Percentiles rank a stretch among this genome's conserved stretches.
Conservation (phyloP, 164 flowering plant genomes). For the Chimonanthus salicifolius region DNA sequence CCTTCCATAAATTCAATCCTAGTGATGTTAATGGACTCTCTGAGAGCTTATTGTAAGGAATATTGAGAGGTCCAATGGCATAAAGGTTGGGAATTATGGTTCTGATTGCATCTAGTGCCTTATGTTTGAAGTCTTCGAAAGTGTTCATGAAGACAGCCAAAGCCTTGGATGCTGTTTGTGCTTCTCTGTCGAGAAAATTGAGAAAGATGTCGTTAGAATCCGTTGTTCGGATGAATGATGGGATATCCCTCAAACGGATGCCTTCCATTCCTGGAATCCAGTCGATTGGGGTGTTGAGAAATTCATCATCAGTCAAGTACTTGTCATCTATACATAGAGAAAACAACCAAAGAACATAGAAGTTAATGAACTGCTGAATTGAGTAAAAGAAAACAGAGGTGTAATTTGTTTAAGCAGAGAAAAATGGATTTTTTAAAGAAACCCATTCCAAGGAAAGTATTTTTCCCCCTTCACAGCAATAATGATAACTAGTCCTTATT, state of each 20-base stretch:
- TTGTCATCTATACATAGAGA: not conserved
- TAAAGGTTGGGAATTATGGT: constrained; percentile 1
- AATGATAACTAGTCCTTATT: too few species aligned
- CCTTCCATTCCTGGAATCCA: constrained; percentile 11
- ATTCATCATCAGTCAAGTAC: not conserved
- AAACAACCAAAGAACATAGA: too few species aligned
- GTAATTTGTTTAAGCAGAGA: too few species aligned
- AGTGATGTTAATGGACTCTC: constrained; percentile 8
- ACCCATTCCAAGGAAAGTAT: too few species aligned
- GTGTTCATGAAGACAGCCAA: constrained; percentile 10
- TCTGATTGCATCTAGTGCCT: constrained; percentile 6
- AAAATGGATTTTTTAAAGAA: too few species aligned
- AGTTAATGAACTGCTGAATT: too few species aligned
- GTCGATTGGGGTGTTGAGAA: constrained; percentile 5
- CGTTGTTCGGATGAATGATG: constrained; percentile 8
- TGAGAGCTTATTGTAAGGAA: constrained; percentile 6
- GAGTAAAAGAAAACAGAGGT: too few species aligned
- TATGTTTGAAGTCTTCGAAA: constrained; percentile 9
- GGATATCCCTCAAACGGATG: constrained; percentile 10
- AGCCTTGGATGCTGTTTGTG: constrained; percentile 4
- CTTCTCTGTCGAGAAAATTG: not conserved
- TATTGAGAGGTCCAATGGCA: constrained; percentile 10
- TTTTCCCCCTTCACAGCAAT: too few species aligned
- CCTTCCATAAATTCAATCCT: constrained; percentile 42
- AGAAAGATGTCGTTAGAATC: constrained; percentile 10